Evolutionary conservation across 345 rosid genomes (phyloP).

Genomic region (Heritiera fomes): DNA sequence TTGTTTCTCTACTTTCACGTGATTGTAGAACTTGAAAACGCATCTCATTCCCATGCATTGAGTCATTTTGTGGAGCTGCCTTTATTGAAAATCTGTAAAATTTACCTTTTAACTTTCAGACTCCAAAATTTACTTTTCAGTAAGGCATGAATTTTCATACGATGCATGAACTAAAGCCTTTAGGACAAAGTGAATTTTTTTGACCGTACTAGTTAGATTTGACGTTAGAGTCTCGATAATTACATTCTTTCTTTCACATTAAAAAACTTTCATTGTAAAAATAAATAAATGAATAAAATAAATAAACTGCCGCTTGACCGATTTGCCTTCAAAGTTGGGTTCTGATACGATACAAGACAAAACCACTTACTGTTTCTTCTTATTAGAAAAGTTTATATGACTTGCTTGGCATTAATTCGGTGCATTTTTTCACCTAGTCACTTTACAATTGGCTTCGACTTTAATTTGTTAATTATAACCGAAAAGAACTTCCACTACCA

Average conservation of each 20-base stretch:
- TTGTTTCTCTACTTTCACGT: not conserved
- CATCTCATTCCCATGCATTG: not conserved
- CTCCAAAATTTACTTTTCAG: not conserved
- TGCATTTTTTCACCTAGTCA: not conserved
- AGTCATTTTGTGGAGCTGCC: not conserved
- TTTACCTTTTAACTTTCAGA: not conserved
- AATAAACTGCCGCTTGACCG: not conserved
- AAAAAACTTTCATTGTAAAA: no score
- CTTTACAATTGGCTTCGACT: not conserved
- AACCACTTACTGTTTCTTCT: not conserved
- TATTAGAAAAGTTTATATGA: not conserved
- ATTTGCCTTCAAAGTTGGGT: not conserved
- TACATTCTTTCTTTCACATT: no score
- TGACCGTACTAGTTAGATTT: no score
- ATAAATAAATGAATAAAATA: no score
- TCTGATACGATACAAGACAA: not conserved
- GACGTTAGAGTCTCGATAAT: no score
- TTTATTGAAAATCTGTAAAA: not conserved
- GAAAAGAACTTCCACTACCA: not conserved
- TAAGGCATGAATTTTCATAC: not conserved
- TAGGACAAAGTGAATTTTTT: not conserved
- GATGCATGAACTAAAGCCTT: not conserved
- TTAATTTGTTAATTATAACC: no score
- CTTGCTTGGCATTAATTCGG: not conserved
- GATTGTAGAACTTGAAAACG: not conserved